These are phyloP conservation scores for Phytophthora ramorum DNA, from an alignment of 352 stramenopile genomes.

Conservation along the genomic window DNA sequence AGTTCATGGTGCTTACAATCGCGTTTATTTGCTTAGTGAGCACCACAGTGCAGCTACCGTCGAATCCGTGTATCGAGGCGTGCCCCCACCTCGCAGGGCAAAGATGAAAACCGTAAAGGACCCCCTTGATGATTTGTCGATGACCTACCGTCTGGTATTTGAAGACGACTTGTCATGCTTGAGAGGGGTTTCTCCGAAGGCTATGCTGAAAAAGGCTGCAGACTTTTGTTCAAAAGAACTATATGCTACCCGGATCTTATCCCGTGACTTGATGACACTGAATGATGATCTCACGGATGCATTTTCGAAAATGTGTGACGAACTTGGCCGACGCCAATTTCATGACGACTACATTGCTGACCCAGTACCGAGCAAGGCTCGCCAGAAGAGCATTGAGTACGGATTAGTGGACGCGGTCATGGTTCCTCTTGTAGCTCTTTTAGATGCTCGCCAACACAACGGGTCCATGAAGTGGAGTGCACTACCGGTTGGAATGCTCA, in stretches of 20 bases:
- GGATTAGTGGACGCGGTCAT: constrained; percentile 32
- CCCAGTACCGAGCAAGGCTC: not conserved
- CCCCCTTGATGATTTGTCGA: constrained; percentile 32
- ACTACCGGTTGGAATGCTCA: not conserved
- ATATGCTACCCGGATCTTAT: constrained; percentile 33
- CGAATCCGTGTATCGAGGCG: constrained; percentile 23
- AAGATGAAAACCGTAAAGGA: not conserved
- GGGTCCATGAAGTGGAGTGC: constrained; percentile 8
- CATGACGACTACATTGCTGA: not conserved
- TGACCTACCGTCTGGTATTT: constrained; percentile 20
- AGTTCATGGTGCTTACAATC: constrained; percentile 18
- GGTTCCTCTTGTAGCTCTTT: constrained; percentile 25
- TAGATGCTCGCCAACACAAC: constrained; percentile 32
- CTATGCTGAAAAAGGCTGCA: constrained; percentile 18
- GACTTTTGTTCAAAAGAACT: constrained; percentile 23
- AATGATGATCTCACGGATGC: constrained; percentile 37
- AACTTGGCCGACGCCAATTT: not conserved
- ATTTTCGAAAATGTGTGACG: constrained; percentile 34
- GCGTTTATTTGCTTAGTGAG: constrained; percentile 26
- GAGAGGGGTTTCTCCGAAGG: constrained; percentile 5
- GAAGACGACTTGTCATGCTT: constrained; percentile 30
- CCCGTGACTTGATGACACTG: constrained; percentile 36
- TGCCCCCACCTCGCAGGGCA: not conserved
- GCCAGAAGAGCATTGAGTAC: not conserved
- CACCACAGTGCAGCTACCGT: constrained; percentile 7